Evolutionary conservation across 1,284 basidiomycete genomes (phyloP).

Genomic region (Fomitopsis pinicola): DNA sequence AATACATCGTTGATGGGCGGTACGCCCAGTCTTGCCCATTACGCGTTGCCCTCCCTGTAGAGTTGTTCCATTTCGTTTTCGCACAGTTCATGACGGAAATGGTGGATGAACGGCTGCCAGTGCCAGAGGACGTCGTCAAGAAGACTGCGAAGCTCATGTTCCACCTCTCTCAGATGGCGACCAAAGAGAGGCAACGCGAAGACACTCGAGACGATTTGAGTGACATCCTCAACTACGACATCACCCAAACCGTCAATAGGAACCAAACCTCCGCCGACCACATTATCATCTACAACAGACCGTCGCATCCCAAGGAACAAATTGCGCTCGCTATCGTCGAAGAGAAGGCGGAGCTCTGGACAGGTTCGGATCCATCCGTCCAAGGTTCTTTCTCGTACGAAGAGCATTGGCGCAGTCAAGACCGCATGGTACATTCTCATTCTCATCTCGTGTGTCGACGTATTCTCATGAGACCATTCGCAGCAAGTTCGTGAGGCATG

Average conservation of each 20-base stretch:
- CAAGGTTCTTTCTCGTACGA: neutral
- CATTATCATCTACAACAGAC: neutral
- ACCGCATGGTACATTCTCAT: neutral
- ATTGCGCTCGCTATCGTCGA: neutral
- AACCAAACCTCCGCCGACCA: neutral
- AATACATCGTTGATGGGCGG: too few relatives aligned
- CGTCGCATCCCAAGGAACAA: neutral
- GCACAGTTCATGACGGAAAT: neutral
- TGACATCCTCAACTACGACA: neutral
- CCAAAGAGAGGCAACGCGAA: neutral
- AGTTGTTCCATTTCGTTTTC: neutral
- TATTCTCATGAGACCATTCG: neutral
- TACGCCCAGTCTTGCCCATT: too few relatives aligned
- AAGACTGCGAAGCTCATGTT: neutral
- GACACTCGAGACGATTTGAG: neutral
- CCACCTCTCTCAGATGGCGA: neutral
- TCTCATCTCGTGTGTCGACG: neutral
- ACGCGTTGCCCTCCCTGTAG: neutral
- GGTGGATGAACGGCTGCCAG: neutral
- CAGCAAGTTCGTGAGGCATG: neutral
- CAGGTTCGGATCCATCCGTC: neutral
- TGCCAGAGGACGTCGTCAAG: neutral
- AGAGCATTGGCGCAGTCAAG: neutral
- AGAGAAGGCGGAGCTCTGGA: neutral
- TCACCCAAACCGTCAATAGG: neutral